Evolutionary conservation across 306 rosid species (phyloP).

Genomic region (Prunus kanzakura): DNA sequence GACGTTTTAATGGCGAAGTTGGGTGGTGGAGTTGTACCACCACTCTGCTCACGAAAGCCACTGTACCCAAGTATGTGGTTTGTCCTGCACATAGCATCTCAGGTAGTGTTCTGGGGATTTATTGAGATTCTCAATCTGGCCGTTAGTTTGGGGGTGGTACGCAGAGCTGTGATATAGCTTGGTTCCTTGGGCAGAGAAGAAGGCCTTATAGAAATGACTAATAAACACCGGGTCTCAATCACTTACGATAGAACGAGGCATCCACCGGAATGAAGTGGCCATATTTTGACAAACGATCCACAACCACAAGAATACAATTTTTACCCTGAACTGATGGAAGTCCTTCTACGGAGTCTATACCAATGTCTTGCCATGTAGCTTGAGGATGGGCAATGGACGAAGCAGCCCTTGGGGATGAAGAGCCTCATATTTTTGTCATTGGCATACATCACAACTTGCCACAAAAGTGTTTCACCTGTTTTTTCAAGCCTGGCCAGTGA

Average conservation of each 20-base stretch:
- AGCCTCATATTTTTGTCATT: background rate
- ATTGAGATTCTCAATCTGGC: background rate
- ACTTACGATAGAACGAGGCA: background rate
- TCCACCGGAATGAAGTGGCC: background rate
- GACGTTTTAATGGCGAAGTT: too few species aligned
- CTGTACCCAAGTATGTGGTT: too few species aligned
- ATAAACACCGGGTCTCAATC: background rate
- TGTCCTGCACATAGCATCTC: too few species aligned
- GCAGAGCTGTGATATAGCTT: background rate
- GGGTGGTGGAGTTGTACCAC: too few species aligned
- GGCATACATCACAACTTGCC: background rate
- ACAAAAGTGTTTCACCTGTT: background rate
- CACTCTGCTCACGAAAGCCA: too few species aligned
- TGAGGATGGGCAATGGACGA: background rate
- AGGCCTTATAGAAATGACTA: background rate
- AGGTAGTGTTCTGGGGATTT: too few species aligned
- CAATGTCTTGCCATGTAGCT: background rate
- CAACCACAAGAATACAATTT: background rate
- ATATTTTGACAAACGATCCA: background rate
- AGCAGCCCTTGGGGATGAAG: background rate
- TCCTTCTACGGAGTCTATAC: background rate
- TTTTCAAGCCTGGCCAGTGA: background rate
- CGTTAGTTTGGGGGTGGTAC: background rate
- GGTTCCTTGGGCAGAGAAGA: background rate
- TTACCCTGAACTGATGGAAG: background rate